These are phyloP conservation scores for Ustilago cynodontis DNA, from an alignment of 1,284 basidiomycete species.

Conservation along the genomic window DNA sequence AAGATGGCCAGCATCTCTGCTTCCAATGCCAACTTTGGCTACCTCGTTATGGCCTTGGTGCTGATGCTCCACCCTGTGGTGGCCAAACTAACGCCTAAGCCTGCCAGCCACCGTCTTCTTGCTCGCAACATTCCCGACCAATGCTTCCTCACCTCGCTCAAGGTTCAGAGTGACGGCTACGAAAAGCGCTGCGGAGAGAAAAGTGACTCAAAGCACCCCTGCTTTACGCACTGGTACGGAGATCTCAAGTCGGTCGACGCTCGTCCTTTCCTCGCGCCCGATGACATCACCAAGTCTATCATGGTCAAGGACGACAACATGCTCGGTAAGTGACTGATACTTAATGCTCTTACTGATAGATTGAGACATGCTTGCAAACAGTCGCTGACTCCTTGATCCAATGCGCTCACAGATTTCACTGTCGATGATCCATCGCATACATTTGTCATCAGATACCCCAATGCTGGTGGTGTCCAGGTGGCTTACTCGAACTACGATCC, in stretches of 20 bases:
- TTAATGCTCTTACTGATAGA: background rate
- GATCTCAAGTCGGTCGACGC: background rate
- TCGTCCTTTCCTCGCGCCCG: background rate
- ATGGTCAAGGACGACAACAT: background rate
- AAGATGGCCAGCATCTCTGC: background rate
- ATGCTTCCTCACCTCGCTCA: background rate
- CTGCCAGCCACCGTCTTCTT: background rate
- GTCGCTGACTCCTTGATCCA: background rate
- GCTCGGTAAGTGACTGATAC: background rate
- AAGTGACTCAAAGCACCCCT: background rate
- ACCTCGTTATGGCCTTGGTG: background rate
- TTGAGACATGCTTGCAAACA: background rate
- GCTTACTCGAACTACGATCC: background rate
- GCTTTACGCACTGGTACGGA: constrained; percentile 9
- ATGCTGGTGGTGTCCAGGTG: background rate
- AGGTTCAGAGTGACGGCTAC: background rate
- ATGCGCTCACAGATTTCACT: constrained; percentile 1
- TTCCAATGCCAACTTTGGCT: background rate
- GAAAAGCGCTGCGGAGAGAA: background rate
- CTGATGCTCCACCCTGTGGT: background rate
- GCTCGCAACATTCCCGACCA: background rate
- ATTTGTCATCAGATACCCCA: background rate
- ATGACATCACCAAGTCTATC: background rate
- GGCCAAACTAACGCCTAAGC: background rate
- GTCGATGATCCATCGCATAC: background rate